phyloP scores from a whole-genome alignment of 208 protist species.

The Leishmania tarentolae region DNA sequence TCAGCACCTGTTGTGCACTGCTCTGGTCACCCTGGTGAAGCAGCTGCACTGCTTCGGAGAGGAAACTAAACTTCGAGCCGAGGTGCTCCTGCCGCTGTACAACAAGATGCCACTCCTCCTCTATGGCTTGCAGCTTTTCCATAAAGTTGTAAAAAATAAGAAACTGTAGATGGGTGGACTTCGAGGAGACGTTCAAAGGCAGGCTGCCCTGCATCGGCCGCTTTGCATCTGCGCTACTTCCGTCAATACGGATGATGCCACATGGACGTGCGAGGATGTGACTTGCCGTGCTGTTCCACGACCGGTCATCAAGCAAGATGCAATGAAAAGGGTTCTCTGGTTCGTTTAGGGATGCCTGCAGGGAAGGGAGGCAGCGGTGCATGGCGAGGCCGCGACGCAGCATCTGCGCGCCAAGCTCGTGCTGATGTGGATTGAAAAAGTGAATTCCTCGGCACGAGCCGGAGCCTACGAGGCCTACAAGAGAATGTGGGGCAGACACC shows the following conservation, averaged over 20 bases:
- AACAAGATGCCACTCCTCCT: constrained; percentile 79
- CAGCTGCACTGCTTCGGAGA: constrained; percentile 57
- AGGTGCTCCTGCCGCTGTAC: constrained; percentile 58
- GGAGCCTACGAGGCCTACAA: constrained; percentile 54
- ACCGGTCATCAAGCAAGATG: constrained; percentile 58
- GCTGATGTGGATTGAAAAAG: constrained; percentile 61
- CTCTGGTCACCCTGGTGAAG: constrained; percentile 58
- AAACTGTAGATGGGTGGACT: constrained; percentile 15
- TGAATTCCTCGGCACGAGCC: constrained; percentile 47
- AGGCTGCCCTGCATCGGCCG: constrained; percentile 8
- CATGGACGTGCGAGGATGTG: constrained; percentile 60
- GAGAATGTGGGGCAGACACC: constrained; percentile 57
- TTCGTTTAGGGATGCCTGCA: not conserved
- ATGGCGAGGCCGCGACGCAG: constrained; percentile 48
- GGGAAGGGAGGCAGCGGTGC: constrained; percentile 39
- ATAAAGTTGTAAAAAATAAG: constrained; percentile 68
- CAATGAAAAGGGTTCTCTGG: constrained; percentile 34
- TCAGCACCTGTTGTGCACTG: constrained; percentile 27
- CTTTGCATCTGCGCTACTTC: not conserved
- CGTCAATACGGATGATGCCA: constrained; percentile 31
- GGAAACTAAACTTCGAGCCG: constrained; percentile 48
- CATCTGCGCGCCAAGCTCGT: constrained; percentile 42
- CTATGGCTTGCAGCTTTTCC: constrained; percentile 35
- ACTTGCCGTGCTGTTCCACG: constrained; percentile 47
- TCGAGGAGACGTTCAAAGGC: not conserved